phyloP scores from a whole-genome alignment of 106 monocot genomes.

The Chionographis japonica region DNA sequence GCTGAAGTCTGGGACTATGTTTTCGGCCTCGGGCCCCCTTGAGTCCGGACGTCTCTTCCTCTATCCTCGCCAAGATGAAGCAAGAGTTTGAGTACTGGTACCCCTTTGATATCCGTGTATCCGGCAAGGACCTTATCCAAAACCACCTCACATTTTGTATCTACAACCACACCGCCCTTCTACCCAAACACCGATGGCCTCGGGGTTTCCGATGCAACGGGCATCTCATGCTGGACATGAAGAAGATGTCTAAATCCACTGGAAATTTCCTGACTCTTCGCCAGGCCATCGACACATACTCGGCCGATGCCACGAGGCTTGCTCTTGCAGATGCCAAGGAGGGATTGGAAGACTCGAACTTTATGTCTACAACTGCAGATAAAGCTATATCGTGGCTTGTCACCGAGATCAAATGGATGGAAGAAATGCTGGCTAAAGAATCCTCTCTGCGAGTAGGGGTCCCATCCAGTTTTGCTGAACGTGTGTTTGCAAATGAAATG shows the following conservation, averaged over 20 bases:
- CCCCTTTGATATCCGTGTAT: conserved; percentile 89
- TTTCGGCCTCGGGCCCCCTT: conserved; percentile 50
- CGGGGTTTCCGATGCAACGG: conserved; percentile 96
- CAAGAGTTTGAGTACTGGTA: conserved; percentile 97
- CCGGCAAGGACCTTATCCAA: conserved; percentile 91
- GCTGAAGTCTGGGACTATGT: conserved; percentile 85
- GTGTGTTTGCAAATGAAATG: conserved; percentile 78
- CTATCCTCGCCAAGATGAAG: conserved; percentile 67
- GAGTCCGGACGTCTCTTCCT: conserved; percentile 35
- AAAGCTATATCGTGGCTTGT: conserved; percentile 76
- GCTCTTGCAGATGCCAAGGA: conserved; percentile 86
- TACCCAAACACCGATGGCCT: conserved; percentile 60
- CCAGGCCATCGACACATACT: conserved; percentile 76
- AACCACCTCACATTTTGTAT: too few species aligned
- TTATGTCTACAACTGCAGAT: conserved; percentile 87
- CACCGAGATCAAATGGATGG: conserved; percentile 85
- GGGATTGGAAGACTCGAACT: conserved; percentile 89
- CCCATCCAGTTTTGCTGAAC: conserved; percentile 62
- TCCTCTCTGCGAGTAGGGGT: conserved; percentile 43
- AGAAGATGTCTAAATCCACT: conserved; percentile 96
- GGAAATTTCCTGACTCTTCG: conserved; percentile 81
- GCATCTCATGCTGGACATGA: conserved; percentile 89
- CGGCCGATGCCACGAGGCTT: conserved; percentile 81
- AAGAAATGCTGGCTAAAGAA: conserved; percentile 64
- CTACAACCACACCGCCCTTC: conserved; percentile 78